Base-by-base conservation (phyloP, 192 early-diverging fungal species). In the Podila horticola region DNA sequence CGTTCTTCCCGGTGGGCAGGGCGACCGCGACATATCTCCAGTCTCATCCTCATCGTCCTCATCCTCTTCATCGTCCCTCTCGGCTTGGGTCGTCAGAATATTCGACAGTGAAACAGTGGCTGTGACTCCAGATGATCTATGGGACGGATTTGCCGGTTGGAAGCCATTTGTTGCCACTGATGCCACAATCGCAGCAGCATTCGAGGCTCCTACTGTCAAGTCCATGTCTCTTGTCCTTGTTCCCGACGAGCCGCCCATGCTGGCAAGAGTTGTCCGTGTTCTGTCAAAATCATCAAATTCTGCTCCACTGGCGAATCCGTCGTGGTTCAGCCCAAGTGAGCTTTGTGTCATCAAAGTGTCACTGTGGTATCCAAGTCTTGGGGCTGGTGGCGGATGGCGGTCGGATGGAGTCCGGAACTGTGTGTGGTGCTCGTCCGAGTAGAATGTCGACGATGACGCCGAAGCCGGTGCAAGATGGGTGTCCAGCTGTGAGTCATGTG, bases 321-420 rank as follows among this genome's bases (percentile, higher is more conserved):
- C 69, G 29, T 79, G 69, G 52, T 79, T 79, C 29, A 79, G 66
- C 12, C 75, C 75, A 36, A 79, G 52, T 51, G 69, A 71, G 41
- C 75, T 79, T 59, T 79, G 75, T 15, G 75, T 79, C 70, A 72
- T 79, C 31, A 79, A 45, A 8, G 75, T 79, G 26, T 79, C 75
- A 41, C 69, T 71, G 41, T 72, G 70, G 61, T 79, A 79, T 8
- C 75, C 75, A 13, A 79, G 66, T 38, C 66, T 45, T 9, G 75
- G 75, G 17, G 75, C 75, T 6, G 69, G 66, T 41, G 75, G 75
- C 5, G 75, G 75, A 15, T 63, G 63, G n/a, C 75, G 69, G 9
- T 58, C n/a, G 36, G 62, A 63, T 15, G 75, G 75, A 3, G 75
- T 79, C 19, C 20, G 30, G 55, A 72, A 79, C 20, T 65, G 49